phyloP scores from a whole-genome alignment of 257 asterid genomes.

The Plantago ovata region DNA sequence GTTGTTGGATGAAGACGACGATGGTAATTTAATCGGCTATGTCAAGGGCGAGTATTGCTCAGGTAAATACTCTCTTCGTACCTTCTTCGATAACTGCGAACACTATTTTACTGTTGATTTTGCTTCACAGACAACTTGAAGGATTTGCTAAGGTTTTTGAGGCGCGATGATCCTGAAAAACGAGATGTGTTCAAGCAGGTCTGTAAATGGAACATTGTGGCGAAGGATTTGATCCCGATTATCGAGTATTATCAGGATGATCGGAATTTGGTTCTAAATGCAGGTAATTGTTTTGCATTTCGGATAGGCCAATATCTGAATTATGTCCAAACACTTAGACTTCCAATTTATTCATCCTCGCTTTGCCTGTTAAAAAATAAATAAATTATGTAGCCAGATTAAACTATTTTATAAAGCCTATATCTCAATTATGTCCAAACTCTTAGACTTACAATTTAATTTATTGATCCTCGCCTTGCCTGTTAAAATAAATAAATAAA shows the following conservation, averaged over 20 bases:
- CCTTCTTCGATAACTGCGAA: background rate
- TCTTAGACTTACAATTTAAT: no score
- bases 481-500: no score
- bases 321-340: no score
- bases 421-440: no score
- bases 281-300: conserved; percentile 42
- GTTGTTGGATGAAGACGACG: conserved; percentile 58
- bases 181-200: conserved; percentile 92
- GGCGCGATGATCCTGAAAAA: conserved; percentile 89
- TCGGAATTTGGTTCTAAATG: conserved; percentile 65
- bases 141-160: conserved; percentile 80
- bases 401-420: no score
- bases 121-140: conserved; percentile 68
- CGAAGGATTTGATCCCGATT: conserved; percentile 78
- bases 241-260: conserved; percentile 68
- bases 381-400: no score
- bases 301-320: no score
- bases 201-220: conserved; percentile 78
- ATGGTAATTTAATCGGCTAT: conserved; percentile 59
- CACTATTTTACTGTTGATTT: background rate
- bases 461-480: no score
- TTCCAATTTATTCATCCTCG: no score
- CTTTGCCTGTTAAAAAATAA: no score
- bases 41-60: conserved; percentile 56
- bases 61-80: conserved; percentile 31